Conservation (phyloP, 2,329 filamentous ascomycete genomes). For the Xylaria sp. region DNA sequence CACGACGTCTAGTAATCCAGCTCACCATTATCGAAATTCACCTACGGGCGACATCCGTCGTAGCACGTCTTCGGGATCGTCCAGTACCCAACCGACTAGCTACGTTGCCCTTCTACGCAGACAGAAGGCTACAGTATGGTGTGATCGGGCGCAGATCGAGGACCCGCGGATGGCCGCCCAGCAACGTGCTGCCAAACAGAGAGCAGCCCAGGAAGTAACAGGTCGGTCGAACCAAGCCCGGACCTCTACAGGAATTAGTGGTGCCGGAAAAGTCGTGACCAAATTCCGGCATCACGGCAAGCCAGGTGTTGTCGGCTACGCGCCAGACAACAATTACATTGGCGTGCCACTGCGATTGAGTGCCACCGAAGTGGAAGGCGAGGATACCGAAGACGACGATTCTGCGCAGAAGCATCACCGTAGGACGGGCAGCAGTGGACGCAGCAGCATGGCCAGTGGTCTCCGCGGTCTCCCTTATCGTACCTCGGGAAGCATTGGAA, state of each 20-base stretch:
- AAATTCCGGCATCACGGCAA: conserved; percentile 89
- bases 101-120: conserved; percentile 95
- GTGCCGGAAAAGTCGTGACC: conserved; percentile 62
- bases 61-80: conserved; percentile 76
- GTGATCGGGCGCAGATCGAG: conserved; percentile 86
- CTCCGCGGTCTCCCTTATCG: conserved; percentile 47
- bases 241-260: conserved; percentile 58
- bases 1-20: conserved; percentile 63
- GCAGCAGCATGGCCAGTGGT: conserved; percentile 59
- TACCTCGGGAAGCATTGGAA: conserved; percentile 43
- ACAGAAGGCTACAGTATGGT: conserved; percentile 98
- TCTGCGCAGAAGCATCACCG: conserved; percentile 54
- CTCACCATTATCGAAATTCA: conserved; percentile 53
- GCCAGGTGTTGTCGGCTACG: conserved; percentile 71
- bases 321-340: conserved; percentile 68
- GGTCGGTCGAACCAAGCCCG: conserved; percentile 52
- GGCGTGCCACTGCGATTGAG: conserved; percentile 85
- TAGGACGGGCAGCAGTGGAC: conserved; percentile 68
- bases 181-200: conserved; percentile 79
- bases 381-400: conserved; percentile 68
- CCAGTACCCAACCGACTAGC: conserved; percentile 55
- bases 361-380: conserved; percentile 91
- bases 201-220: conserved; percentile 77
- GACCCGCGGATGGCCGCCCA: conserved; percentile 79
- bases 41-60: conserved; percentile 59